Conservation (phyloP, 768 basidiomycete genomes). For the Sarcomyxa edulis region DNA sequence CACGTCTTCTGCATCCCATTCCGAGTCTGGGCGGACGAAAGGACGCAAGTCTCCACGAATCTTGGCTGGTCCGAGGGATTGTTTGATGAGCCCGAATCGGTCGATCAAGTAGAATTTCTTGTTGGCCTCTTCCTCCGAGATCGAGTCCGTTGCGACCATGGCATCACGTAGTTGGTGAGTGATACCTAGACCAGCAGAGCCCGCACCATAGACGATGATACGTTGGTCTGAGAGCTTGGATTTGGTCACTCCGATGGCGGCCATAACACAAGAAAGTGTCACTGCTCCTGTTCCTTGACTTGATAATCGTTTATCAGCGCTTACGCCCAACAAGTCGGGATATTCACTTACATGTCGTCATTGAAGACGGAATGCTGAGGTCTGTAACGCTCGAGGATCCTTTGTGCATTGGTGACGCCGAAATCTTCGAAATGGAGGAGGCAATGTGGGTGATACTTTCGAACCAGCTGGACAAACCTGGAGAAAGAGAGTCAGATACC, state of each 20-base stretch:
- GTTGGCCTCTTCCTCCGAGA: conserved; percentile 55
- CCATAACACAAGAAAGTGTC: conserved; percentile 62
- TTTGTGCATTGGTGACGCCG: conserved; percentile 71
- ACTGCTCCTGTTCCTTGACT: conserved; percentile 79
- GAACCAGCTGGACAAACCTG: conserved; percentile 73
- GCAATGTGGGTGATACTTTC: conserved; percentile 61
- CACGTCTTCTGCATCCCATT: conserved; percentile 46
- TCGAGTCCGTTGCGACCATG: conserved; percentile 49
- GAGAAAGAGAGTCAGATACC: background rate
- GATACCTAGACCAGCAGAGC: conserved; percentile 80
- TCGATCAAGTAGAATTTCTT: conserved; percentile 71
- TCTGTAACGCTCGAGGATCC: conserved; percentile 57
- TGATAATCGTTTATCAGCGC: conserved; percentile 1
- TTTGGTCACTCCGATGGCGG: conserved; percentile 64
- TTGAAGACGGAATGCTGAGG: conserved; percentile 72
- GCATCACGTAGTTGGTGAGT: conserved; percentile 73
- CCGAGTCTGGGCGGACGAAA: conserved; percentile 53
- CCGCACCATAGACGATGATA: conserved; percentile 75
- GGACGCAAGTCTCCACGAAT: conserved; percentile 43
- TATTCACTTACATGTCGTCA: conserved; percentile 68
- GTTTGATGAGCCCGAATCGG: conserved; percentile 54
- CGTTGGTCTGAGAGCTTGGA: conserved; percentile 66
- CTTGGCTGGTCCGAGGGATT: conserved; percentile 34
- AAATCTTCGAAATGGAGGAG: conserved; percentile 87
- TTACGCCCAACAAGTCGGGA: background rate